Evolutionary conservation across 768 basidiomycete species (phyloP), one percentile per base, ranked within the genome.

Genomic region (Leccinum disarticulatum): DNA sequence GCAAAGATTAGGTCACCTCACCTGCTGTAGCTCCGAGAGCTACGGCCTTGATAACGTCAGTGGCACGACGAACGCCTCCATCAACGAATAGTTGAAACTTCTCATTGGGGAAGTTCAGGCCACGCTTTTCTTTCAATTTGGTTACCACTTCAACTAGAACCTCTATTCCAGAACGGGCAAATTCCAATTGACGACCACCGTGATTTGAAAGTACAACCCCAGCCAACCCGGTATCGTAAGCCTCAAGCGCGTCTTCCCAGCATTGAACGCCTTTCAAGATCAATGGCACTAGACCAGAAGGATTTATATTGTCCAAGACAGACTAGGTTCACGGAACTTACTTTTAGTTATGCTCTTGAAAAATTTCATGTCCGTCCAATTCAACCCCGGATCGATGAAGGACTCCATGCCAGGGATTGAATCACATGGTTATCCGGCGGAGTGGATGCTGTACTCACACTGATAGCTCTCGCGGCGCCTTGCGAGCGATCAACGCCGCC

Each of bases 401-500:
- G 91, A 91, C 85, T 95, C 57, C 4, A 9, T 9, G 1, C 33
- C 10, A 15, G 14, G 52, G 3, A 17, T 63, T 22, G 48, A 63
- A 55, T 31, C n/a, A 38, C 51, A 33, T 43, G 52, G n/a, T 31
- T 35, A 3, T 14, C 4, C 13, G 25, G 2, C 38, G 31, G 14
- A 55, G 50, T 28, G 0, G 19, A 48, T 6, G n/a, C 14, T 2
- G 31, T 27, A 60, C 87, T 58, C 74, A 90, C 91, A 59, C 88
- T 92, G 70, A 98, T 98, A 13, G 96, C 96, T 60, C 94, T 79
- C 5, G 97, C 95, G 9, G 93, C 95, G 35, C 96, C 96, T 71
- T 97, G 91, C 55, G 90, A 87, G 47, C 90, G 84, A 67, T 95
- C 87, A 48, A 95, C 84, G 30, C 75, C 77, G 30, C 79, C 78